Conservation (phyloP, 176 grass and related monocot species). For the Paspalum notatum region DNA sequence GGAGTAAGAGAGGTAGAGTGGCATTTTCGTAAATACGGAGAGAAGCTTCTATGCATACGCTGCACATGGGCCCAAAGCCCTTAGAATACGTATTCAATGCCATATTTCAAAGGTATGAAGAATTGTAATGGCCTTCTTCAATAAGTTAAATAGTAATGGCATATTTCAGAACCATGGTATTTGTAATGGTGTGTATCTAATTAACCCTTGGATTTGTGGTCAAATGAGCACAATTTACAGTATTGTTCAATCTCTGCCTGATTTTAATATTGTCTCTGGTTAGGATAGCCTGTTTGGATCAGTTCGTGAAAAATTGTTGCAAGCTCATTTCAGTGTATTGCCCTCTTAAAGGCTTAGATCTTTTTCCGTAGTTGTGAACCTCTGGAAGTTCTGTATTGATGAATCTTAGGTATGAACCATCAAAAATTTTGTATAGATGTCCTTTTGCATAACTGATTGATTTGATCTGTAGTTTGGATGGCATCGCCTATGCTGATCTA, state of each 20-base stretch:
- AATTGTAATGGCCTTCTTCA: no score
- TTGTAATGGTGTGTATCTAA: no score
- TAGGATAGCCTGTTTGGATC: background rate
- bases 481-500: slow-evolving; percentile 18
- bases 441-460: background rate
- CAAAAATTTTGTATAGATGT: background rate
- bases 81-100: no score
- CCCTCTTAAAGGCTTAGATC: background rate
- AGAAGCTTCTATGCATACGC: no score
- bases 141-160: no score
- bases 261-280: background rate
- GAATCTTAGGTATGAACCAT: background rate
- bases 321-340: slow-evolving; percentile 18
- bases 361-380: background rate
- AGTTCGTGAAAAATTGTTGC: background rate
- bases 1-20: no score
- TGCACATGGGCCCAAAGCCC: no score
- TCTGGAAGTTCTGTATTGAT: background rate
- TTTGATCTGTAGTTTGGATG: background rate
- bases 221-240: background rate
- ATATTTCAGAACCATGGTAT: no score
- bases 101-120: no score
- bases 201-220: background rate
- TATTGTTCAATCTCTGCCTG: background rate
- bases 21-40: no score